phyloP scores from a whole-genome alignment of 2,329 filamentous ascomycete species.

The Leptographium flavum region DNA sequence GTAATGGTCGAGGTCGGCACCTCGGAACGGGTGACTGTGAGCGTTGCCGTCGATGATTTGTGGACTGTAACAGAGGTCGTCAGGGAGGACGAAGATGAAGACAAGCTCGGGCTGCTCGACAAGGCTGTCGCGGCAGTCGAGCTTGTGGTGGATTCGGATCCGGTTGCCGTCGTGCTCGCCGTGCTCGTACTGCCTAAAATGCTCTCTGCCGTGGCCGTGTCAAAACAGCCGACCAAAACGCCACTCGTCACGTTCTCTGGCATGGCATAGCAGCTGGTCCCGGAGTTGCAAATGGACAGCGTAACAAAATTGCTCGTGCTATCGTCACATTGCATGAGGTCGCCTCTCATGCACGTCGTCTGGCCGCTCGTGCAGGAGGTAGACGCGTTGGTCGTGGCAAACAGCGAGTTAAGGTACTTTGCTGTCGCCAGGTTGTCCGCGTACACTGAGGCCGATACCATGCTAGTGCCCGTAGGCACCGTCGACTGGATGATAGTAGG shows the following conservation, averaged over 20 bases:
- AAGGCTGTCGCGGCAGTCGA: neutral
- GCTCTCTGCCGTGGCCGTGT: slow-evolving; percentile 22
- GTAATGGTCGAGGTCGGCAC: neutral
- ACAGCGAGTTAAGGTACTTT: slow-evolving; percentile 31
- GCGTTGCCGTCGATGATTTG: neutral
- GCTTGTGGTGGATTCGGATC: neutral
- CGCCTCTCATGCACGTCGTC: slow-evolving; percentile 37
- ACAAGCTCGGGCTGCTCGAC: neutral
- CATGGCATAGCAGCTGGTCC: slow-evolving; percentile 34
- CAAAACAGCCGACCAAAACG: slow-evolving; percentile 33
- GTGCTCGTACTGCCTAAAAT: slow-evolving; percentile 22
- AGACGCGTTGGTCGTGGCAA: slow-evolving; percentile 26
- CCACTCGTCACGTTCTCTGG: slow-evolving; percentile 35
- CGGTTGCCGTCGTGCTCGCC: neutral
- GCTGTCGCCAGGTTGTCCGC: slow-evolving; percentile 31
- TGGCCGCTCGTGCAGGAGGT: slow-evolving; percentile 32
- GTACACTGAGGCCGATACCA: slow-evolving; percentile 26
- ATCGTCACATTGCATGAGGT: slow-evolving; percentile 29
- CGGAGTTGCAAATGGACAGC: slow-evolving; percentile 18
- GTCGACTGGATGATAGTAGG: slow-evolving; percentile 26
- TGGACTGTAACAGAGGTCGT: neutral
- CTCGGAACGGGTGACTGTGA: neutral
- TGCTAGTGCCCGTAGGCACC: slow-evolving; percentile 19
- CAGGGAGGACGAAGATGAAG: neutral
- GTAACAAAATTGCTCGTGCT: slow-evolving; percentile 27